Base-by-base conservation (phyloP, 495 filamentous ascomycete genomes). In the Aspergillus funiculosus region DNA sequence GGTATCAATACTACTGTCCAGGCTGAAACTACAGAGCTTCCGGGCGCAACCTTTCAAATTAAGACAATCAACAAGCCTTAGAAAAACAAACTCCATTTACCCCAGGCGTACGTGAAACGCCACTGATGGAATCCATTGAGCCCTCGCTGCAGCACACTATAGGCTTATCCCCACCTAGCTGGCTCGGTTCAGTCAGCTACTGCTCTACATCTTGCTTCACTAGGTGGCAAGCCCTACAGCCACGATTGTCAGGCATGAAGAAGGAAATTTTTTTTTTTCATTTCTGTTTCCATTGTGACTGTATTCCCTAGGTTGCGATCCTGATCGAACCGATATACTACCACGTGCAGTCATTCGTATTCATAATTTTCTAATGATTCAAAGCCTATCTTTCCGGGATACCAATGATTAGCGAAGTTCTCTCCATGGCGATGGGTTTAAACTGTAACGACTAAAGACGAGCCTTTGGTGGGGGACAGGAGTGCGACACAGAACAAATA, bases 11-110 rank as follows among this genome's bases (percentile, higher is more conserved):
- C 91, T 4, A 90, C 81, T 0, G 92, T 96, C 11, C 86, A 94
- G 56, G 91, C 86, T 9, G 91, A 95, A 68, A 83, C 81, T 13
- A 82, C 71, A 15, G 91, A 91, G 64, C 70, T 97, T 25, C 94
- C 92, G 6, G 77, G 76, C 4, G 92, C 91, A 35, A 89, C 86
- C 1, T 98, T 98, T 67, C 94, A 98, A 68, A 95, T 98, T 67
- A 94, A 95, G 73, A 94, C 86, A 7, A 66, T 82, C 17, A 70
- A 77, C 37, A 85, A 81, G 59, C 58, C 78, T 42, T 72, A 45
- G 45, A n/a, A 20, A 7, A 15, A 38, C 14, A n/a, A 21, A 25
- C 26, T 11, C 17, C 15, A 38, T 13, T 15, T 26, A 11, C 18
- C n/a, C 29, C 6, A 25, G 22, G 9, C 2, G 6, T 37, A 21